Base-by-base conservation (phyloP, 108 stramenopile species). In the Conticribra weissflogii region DNA sequence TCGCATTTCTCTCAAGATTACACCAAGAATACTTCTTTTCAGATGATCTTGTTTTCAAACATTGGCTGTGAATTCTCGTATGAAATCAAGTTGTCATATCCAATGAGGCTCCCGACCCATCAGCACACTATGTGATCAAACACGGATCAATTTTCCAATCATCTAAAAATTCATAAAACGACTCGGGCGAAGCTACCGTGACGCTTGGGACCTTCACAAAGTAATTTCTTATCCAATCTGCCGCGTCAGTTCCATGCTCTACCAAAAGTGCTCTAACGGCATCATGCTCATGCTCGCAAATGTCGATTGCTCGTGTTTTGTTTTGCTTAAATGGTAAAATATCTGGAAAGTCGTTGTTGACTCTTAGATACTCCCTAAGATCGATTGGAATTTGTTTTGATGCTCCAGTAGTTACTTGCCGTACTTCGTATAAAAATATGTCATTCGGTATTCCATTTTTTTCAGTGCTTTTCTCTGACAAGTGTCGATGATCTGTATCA, bases 401-500 rank as follows among this genome's bases (percentile, higher is more conserved):
- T 53, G 59, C 27, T 0, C 46, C 55, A 31, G 81, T 51, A 12
- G 68, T 74, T 30, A 86, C 36, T 55, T 78, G 76, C 24, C 66
- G 51, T 44, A 74, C 53, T 51, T 86, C 85, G 31, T 86, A 86
- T 21, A 86, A 4, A 58, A 83, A 78, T 1, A 86, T 29, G 12
- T 25, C 60, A 46, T 83, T 83, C 17, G 58, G 46, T 9, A 76
- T 23, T n/a, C 19, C 23, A 60, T 59, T 22, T 55, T 48, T 52
- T 9, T 30, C 54, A 30, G 8, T 53, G 51, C 19, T 56, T 23
- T 16, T 63, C 2, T 53, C 53, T 32, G 30, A n/a, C 47, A 12
- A 4, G n/a, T 31, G 19, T 33, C 55, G 2, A 30, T 41, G 5
- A 17, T 33, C 28, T 59, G 34, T 22, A 4, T 4, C 12, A 15